Evolutionary conservation across 805 yeast species (phyloP), one percentile per base, ranked within the genome.

Genomic region (Hanseniaspora thailandica): DNA sequence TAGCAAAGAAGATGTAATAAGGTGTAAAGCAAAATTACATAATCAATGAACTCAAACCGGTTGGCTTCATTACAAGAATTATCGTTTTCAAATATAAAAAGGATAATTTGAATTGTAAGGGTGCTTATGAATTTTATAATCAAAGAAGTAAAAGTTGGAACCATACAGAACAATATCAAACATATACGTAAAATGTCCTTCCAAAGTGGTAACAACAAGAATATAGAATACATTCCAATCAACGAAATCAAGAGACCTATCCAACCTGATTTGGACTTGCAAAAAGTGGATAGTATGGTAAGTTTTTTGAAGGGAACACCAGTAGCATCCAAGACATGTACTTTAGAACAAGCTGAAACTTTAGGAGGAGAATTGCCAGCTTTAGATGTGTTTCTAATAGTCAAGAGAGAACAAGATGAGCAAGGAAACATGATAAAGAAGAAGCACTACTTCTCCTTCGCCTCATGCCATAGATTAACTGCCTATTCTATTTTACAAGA

Each of bases 391-490:
- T 67, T 86, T 20, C 39, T 50, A 57, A 73, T 74, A 35, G 84
- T 86, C 2, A 71, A 81, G 41, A 83, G 82, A 40, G 64, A 75
- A 7, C 90, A 86, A 1, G 67, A 76, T 47, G 72, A 28, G 8
- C 23, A 53, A 5, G 47, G 46, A 3, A 40, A 52, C 12, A n/a
- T 28, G 17, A 35, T 31, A 5, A 45, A 51, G 13, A 44, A 30
- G 23, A 45, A 67, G 35, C 75, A 74, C 63, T 86, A 82, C 62
- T 86, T 84, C 66, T 94, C 89, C 1, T 86, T 86, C 67, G 96
- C 95, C 6, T 95, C 95, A 0, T 86, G 96, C 63, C 96, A 86
- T 63, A 67, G 96, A 57, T 82, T 86, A 59, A 95, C 86, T 64
- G 95, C 95, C 0, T 87, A 87, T 62, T 93, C 86, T 55, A 68